Evolutionary conservation across 2,329 filamentous ascomycete genomes (phyloP).

Genomic region (Emmonsiellopsis sp.): DNA sequence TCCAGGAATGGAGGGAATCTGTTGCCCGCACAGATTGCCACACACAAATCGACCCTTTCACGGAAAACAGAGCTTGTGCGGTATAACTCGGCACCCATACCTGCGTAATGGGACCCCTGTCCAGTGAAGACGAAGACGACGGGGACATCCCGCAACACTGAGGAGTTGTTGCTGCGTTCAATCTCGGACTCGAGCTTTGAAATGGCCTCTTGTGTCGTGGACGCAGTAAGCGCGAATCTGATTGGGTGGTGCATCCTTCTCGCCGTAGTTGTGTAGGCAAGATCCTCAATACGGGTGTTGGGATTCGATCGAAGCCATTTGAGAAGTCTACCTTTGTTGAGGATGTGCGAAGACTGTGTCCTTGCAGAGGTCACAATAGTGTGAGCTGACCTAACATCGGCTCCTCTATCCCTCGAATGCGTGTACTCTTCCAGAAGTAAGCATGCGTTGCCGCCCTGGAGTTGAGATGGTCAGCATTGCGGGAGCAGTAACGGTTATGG

Average conservation of each 20-base stretch:
- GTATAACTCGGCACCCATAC: conserved; percentile 23
- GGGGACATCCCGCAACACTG: conserved; percentile 11
- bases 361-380: conserved; percentile 1
- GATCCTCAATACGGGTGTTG: conserved; percentile 17
- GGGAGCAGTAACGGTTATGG: not conserved
- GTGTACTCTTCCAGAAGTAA: conserved; percentile 2
- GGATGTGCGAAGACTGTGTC: conserved; percentile 1
- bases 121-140: conserved; percentile 31
- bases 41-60: conserved; percentile 12
- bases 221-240: conserved; percentile 17
- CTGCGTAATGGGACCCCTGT: conserved; percentile 22
- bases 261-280: conserved; percentile 56
- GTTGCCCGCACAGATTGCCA: not conserved
- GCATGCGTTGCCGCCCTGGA: conserved; percentile 2
- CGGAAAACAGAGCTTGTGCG: conserved; percentile 18
- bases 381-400: not conserved
- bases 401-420: not conserved
- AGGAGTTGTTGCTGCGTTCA: conserved; percentile 9
- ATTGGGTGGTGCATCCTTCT: conserved; percentile 48
- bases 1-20: not conserved
- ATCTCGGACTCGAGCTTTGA: conserved; percentile 10
- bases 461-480: not conserved
- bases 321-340: not conserved
- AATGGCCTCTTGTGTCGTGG: conserved; percentile 10
- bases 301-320: conserved; percentile 1